phyloP scores from a whole-genome alignment of 176 grass and related monocot genomes.

The Phyllostachys edulis region DNA sequence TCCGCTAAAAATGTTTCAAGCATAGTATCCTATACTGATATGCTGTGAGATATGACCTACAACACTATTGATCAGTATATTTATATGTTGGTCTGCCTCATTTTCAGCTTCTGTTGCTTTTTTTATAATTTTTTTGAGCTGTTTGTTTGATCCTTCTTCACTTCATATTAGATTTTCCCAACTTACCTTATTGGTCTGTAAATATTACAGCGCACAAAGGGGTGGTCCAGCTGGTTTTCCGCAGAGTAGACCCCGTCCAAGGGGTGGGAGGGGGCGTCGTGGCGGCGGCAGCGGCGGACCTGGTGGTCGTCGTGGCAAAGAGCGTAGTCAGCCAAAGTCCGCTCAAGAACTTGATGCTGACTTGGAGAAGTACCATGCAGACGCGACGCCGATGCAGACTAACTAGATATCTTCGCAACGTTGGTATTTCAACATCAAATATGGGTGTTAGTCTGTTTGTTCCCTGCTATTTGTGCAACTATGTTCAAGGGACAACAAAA shows the following conservation, averaged over 20 bases:
- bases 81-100: neutral
- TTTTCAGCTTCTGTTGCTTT: neutral
- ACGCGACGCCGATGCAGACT: conserved; percentile 94
- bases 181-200: conserved; percentile 20
- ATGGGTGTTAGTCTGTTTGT: conserved; percentile 35
- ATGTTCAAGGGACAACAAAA: conserved; percentile 47
- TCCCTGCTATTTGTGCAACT: conserved; percentile 50
- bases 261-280: conserved; percentile 41
- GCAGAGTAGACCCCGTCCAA: conserved; percentile 45
- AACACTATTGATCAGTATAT: neutral
- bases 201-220: conserved; percentile 59
- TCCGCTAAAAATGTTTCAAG: neutral
- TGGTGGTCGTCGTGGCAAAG: conserved; percentile 65
- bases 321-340: conserved; percentile 48
- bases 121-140: neutral
- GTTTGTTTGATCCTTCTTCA: neutral
- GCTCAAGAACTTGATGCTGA: conserved; percentile 94
- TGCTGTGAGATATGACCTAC: neutral
- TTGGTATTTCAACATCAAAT: conserved; percentile 39
- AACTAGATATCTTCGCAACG: conserved; percentile 47
- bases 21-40: neutral
- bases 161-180: neutral
- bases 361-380: conserved; percentile 91
- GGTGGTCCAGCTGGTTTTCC: conserved; percentile 29
- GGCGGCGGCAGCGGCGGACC: conserved; percentile 38